phyloP scores from a whole-genome alignment of 2,329 filamentous ascomycete species.

The Corynespora cassiicola region DNA sequence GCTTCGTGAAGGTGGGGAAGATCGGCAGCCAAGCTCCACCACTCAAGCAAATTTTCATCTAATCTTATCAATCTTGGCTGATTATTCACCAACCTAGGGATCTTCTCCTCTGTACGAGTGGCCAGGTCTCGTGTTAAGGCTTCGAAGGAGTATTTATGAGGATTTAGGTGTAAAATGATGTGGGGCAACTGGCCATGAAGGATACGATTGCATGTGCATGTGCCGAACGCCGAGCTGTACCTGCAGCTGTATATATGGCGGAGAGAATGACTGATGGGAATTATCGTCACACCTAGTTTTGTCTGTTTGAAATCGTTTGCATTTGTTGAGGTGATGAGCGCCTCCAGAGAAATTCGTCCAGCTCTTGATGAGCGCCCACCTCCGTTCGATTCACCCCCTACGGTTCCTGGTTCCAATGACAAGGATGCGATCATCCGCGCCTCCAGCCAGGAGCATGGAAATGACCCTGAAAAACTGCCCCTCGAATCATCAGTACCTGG shows the following conservation, averaged over 20 bases:
- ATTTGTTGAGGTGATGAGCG: not conserved
- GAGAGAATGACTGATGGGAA: too few species aligned
- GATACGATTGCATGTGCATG: too few species aligned
- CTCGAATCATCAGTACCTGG: conserved; percentile 12
- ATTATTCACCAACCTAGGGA: conserved; percentile 1
- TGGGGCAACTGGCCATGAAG: too few species aligned
- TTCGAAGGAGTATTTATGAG: too few species aligned
- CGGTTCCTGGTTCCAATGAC: not conserved
- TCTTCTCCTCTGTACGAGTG: not conserved
- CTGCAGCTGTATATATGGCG: too few species aligned
- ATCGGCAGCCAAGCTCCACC: conserved; percentile 11
- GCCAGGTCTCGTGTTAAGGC: conserved; percentile 1
- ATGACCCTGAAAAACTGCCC: conserved; percentile 7
- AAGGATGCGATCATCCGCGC: conserved; percentile 5
- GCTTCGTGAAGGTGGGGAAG: conserved; percentile 6
- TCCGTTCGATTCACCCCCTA: too few species aligned
- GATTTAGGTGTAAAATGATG: too few species aligned
- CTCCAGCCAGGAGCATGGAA: not conserved
- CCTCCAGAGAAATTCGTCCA: not conserved
- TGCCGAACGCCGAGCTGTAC: too few species aligned
- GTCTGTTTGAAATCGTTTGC: too few species aligned
- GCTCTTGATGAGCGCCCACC: not conserved
- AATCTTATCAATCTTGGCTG: conserved; percentile 13
- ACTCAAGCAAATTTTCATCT: conserved; percentile 13
- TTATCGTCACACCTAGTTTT: too few species aligned